phyloP scores from a whole-genome alignment of 1,284 basidiomycete genomes.

The Leccinum pseudoinsigne region DNA sequence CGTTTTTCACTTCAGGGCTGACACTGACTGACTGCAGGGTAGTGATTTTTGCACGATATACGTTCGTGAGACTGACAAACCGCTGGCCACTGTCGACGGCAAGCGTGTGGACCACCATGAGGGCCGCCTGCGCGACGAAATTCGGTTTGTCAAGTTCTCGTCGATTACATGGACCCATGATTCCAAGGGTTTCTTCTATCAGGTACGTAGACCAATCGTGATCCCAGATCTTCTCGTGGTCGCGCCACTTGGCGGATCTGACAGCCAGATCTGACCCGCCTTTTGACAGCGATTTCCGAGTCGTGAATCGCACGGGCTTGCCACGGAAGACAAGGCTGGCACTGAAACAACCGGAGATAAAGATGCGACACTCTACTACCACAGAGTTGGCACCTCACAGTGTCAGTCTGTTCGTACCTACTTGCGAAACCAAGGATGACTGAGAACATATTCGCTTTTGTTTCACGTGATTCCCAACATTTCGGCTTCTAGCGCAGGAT shows the following conservation, averaged over 20 bases:
- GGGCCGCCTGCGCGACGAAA: constrained; percentile 59
- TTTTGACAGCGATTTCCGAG: constrained; percentile 53
- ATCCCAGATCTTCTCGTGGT: not conserved
- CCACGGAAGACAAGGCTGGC: constrained; percentile 55
- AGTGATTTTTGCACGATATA: constrained; percentile 76
- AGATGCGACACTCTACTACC: constrained; percentile 77
- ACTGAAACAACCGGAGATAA: constrained; percentile 45
- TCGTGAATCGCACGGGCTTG: constrained; percentile 47
- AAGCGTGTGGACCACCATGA: constrained; percentile 46
- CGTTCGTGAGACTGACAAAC: constrained; percentile 60
- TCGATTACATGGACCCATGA: constrained; percentile 73
- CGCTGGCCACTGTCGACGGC: constrained; percentile 46
- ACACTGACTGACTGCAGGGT: constrained; percentile 45
- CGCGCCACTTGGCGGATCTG: constrained; percentile 2
- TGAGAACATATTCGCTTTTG: constrained; percentile 8
- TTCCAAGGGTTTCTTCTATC: constrained; percentile 82
- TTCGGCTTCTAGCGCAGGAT: constrained; percentile 55
- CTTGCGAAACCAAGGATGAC: not conserved
- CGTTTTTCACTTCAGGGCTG: constrained; percentile 7
- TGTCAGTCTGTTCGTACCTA: constrained; percentile 41
- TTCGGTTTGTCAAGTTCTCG: constrained; percentile 79
- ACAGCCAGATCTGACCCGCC: not conserved
- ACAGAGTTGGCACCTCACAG: constrained; percentile 68
- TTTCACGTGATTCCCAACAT: constrained; percentile 10
- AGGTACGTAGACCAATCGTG: constrained; percentile 42